phyloP scores from a whole-genome alignment of 1,139 yeast species.

The Sugiyamaella japonica region DNA sequence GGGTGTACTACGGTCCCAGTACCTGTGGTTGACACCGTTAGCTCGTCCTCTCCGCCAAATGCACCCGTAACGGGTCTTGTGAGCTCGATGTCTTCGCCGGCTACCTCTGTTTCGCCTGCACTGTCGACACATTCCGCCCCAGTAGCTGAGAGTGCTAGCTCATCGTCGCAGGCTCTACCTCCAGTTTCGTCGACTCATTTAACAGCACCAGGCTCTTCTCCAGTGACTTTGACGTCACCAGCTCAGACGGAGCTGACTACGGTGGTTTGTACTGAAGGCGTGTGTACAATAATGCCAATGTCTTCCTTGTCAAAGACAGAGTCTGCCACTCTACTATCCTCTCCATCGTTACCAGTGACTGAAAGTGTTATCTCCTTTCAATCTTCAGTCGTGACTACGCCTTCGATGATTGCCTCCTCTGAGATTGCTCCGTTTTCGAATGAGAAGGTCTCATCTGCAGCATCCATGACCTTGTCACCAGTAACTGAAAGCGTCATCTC shows the following conservation, averaged over 20 bases:
- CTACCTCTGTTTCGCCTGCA: background rate
- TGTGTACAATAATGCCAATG: background rate
- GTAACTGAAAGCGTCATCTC: too few species aligned
- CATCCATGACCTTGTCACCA: background rate
- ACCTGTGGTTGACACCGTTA: background rate
- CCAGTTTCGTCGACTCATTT: background rate
- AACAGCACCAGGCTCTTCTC: too few species aligned
- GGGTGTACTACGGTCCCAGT: constrained; percentile 11
- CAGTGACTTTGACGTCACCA: too few species aligned
- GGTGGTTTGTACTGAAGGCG: background rate
- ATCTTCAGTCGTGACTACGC: too few species aligned
- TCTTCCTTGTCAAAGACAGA: background rate
- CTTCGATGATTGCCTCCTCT: constrained; percentile 2
- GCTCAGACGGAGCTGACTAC: constrained; percentile 5
- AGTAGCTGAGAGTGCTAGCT: too few species aligned
- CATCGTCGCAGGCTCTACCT: too few species aligned
- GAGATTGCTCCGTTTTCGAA: constrained; percentile 7
- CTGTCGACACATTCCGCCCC: too few species aligned
- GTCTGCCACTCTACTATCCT: background rate
- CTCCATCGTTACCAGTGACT: too few species aligned
- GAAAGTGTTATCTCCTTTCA: too few species aligned
- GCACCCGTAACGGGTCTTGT: too few species aligned
- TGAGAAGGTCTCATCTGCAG: background rate
- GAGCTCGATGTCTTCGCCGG: background rate
- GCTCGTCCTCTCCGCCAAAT: too few species aligned